Conservation (phyloP, 208 protist genomes). For the Leptomonas seymouri region DNA sequence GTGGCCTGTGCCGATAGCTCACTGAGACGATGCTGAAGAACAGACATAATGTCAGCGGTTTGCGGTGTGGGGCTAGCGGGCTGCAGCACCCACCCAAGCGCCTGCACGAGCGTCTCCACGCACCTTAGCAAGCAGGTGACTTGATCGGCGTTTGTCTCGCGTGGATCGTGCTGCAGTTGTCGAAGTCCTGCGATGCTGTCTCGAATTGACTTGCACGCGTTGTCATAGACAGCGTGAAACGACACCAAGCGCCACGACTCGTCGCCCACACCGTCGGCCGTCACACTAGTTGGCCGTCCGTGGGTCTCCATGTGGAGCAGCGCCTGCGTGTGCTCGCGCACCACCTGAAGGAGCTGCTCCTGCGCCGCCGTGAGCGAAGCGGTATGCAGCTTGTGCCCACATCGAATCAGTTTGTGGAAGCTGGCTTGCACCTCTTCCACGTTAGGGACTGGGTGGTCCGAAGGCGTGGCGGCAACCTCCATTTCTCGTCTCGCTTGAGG, state of each 20-base stretch:
- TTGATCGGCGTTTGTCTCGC: neutral
- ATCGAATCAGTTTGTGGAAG: slow-evolving; percentile 20
- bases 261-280: neutral
- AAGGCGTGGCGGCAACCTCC: neutral
- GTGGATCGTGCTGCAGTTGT: neutral
- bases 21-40: slow-evolving; percentile 12
- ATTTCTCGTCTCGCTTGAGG: neutral
- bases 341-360: slow-evolving; percentile 24
- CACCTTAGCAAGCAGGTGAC: slow-evolving; percentile 1
- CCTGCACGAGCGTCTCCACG: slow-evolving; percentile 9
- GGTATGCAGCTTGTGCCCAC: slow-evolving; percentile 7
- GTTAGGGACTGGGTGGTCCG: slow-evolving; percentile 5
- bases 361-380: slow-evolving; percentile 19
- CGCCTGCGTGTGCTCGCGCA: slow-evolving; percentile 36
- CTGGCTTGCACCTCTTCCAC: slow-evolving; percentile 34
- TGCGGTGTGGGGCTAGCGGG: slow-evolving; percentile 1
- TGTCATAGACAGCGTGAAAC: slow-evolving; percentile 26
- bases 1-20: neutral
- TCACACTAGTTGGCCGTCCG: slow-evolving; percentile 7
- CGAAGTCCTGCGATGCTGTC: slow-evolving; percentile 8
- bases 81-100: slow-evolving; percentile 26
- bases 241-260: slow-evolving; percentile 20
- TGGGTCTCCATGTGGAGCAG: slow-evolving; percentile 36
- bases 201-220: slow-evolving; percentile 8
- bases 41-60: slow-evolving; percentile 6